These are phyloP conservation scores for Chlorophyllum brunneum DNA, from an alignment of 768 basidiomycete genomes.

Conservation along the genomic window DNA sequence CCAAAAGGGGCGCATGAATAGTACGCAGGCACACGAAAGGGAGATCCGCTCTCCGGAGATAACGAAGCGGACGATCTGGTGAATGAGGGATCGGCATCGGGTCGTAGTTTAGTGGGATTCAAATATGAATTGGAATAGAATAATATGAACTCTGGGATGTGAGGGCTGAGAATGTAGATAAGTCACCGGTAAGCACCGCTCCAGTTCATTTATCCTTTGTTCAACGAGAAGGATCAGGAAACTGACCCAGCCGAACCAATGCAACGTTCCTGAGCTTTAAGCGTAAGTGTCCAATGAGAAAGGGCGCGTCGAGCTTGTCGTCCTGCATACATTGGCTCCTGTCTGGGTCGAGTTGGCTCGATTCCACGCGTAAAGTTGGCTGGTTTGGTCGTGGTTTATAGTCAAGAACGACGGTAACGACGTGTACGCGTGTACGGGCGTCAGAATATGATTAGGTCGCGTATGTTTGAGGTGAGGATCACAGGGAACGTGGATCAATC, in stretches of 20 bases:
- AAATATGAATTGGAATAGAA: not conserved
- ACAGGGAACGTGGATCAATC: constrained; percentile 9
- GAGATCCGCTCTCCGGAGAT: not conserved
- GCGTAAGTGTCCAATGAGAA: not conserved
- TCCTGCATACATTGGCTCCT: constrained; percentile 1
- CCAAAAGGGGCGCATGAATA: too few relatives aligned
- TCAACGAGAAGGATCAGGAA: not conserved
- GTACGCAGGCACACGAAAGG: not conserved
- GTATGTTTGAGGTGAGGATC: constrained; percentile 12
- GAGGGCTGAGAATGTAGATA: not conserved
- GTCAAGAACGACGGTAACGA: constrained; percentile 2
- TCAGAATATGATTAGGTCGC: constrained; percentile 6
- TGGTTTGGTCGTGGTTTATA: constrained; percentile 5
- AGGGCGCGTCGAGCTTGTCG: not conserved
- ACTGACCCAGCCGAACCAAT: not conserved
- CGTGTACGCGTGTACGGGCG: constrained; percentile 1
- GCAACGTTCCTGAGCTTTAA: not conserved
- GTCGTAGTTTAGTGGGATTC: too few relatives aligned
- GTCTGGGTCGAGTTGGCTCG: constrained; percentile 1
- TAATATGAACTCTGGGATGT: not conserved
- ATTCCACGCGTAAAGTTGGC: constrained; percentile 6
- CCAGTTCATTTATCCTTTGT: not conserved
- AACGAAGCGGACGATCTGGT: constrained; percentile 1
- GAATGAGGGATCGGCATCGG: constrained; percentile 5
- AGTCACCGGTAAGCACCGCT: not conserved